These are phyloP conservation scores for Geosmithia putterillii DNA, from an alignment of 2,329 filamentous ascomycete genomes.

Conservation along the genomic window DNA sequence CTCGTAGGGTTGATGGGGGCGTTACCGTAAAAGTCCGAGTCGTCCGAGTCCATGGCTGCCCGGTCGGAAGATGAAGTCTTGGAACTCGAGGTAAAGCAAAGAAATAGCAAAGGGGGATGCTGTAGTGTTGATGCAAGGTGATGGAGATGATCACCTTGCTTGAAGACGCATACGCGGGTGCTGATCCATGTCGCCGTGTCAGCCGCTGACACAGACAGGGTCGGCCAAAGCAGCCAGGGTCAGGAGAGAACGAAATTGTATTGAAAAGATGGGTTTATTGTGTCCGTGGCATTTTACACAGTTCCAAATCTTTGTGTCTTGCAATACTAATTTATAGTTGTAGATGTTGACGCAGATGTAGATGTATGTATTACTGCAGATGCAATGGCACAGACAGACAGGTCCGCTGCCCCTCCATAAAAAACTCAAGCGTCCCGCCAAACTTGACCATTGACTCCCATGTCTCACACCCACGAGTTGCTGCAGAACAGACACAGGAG, in stretches of 20 bases:
- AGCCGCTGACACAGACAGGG: background rate
- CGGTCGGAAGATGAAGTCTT: background rate
- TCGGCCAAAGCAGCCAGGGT: background rate
- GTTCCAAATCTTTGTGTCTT: too few relatives aligned
- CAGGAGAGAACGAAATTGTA: background rate
- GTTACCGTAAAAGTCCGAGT: slow-evolving; percentile 46
- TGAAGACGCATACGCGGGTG: background rate
- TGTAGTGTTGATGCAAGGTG: too few relatives aligned
- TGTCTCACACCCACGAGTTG: background rate
- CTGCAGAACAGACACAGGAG: background rate
- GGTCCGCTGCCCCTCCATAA: background rate
- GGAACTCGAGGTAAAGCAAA: background rate
- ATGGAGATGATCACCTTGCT: too few relatives aligned
- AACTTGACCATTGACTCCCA: background rate
- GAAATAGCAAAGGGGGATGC: too few relatives aligned
- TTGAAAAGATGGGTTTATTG: too few relatives aligned
- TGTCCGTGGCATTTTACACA: too few relatives aligned
- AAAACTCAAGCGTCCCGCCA: background rate
- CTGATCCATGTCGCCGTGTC: background rate
- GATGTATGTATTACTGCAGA: background rate
- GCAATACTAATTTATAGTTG: too few relatives aligned
- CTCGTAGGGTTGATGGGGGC: background rate
- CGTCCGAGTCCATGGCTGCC: slow-evolving; percentile 30
- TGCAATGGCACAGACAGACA: background rate
- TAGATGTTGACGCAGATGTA: background rate